Base-by-base conservation (phyloP, 306 rosid species). In the Vigna unguiculata region DNA sequence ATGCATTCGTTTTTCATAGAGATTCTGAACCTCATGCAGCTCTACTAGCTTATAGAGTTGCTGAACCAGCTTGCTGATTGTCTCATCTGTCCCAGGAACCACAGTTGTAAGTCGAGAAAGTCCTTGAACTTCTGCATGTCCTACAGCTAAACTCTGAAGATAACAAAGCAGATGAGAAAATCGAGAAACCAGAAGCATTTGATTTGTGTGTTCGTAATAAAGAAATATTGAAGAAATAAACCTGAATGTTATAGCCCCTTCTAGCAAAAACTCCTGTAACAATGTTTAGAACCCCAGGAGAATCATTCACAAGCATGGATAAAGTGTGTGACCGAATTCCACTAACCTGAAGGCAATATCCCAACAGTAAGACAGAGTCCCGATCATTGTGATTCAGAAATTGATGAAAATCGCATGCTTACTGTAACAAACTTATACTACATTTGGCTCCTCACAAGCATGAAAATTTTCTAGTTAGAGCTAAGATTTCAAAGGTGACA, bases 161-260 rank as follows among this genome's bases (percentile, higher is more conserved):
- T 46, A 78, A 76, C 63, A 36, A 36, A 69, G 47, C 28, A 75
- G 41, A 85, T n/a, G 53, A 75, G 64, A 49, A 60, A 66, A 52
- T 9, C 40, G 2, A 52, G 48, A 74, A 76, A 77, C 15, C 63
- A 34, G 9, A 36, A 80, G 57, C 10, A 49, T 16, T 41, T 75
- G 47, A 66, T 47, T 48, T 59, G 47, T 5, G 47, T 24, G 24
- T 21, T 53, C n/a, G 64, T 46, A 43, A 58, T 65, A 65, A 32
- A 65, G 61, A 69, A 46, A 65, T 65, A 40, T 43, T 51, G 10
- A 22, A 5, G 52, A 71, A 64, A 58, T 57, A 74, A 71, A 90
- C 97, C 97, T 92, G 97, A 88, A 92, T 88, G 83, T 92, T 92
- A 76, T 92, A 92, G 51, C 96, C 97, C 80, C 97, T 90, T 72